These are phyloP conservation scores for Fusarium abutilonis DNA, from an alignment of 2,329 filamentous ascomycete genomes.

Conservation along the genomic window DNA sequence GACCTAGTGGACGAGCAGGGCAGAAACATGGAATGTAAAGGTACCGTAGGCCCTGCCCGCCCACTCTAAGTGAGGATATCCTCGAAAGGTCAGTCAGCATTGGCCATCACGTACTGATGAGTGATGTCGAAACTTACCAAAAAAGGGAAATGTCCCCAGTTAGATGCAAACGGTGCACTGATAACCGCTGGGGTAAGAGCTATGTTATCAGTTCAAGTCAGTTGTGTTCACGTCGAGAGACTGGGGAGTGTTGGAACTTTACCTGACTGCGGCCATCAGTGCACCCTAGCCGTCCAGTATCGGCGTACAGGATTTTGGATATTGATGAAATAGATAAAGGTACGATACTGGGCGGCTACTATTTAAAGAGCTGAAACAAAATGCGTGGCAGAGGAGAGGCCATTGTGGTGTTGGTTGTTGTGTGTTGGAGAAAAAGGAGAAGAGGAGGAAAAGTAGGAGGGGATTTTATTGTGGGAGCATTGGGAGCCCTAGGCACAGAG, in stretches of 20 bases:
- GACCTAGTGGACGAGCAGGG: not conserved
- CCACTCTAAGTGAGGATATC: not conserved
- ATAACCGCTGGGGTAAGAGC: not conserved
- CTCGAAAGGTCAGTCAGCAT: not conserved
- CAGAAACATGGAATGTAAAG: not conserved
- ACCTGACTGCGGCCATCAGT: conserved; percentile 2
- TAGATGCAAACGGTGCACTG: not conserved
- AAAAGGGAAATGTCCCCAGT: not conserved
- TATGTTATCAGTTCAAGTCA: not conserved
- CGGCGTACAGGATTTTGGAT: not conserved
- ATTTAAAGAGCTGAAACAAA: not conserved
- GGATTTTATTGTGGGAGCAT: not conserved
- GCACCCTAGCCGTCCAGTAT: not conserved
- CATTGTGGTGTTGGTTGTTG: not conserved
- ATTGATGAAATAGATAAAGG: not conserved
- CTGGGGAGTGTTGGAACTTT: not conserved
- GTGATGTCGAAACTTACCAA: not conserved
- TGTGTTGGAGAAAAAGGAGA: not conserved
- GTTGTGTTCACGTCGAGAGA: not conserved
- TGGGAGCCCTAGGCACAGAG: not conserved
- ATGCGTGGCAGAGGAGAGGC: not conserved
- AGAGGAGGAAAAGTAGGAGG: not conserved
- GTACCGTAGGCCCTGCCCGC: not conserved
- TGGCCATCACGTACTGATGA: not conserved
- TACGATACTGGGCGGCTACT: not conserved